phyloP scores from a whole-genome alignment of 1,284 basidiomycete genomes.

The Cryptococcus sp. region DNA sequence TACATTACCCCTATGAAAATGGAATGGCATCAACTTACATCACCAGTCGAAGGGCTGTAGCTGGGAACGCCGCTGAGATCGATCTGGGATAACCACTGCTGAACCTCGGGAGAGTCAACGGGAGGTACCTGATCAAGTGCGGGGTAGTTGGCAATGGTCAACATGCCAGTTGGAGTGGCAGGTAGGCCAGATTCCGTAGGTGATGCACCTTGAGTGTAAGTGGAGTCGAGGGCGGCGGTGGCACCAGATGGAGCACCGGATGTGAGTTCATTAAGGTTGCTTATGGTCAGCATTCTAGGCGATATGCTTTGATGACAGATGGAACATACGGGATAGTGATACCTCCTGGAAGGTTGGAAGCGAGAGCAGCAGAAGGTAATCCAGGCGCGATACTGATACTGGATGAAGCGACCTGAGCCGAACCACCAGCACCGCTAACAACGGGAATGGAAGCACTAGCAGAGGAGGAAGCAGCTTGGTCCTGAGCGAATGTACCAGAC shows the following conservation, averaged over 20 bases:
- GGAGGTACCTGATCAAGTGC: conserved; percentile 64
- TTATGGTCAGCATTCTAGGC: conserved; percentile 1
- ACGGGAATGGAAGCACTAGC: conserved; percentile 5
- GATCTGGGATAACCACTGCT: conserved; percentile 60
- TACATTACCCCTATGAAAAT: neutral
- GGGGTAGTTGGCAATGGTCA: conserved; percentile 56
- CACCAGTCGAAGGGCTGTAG: conserved; percentile 34
- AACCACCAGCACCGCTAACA: neutral
- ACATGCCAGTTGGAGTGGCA: conserved; percentile 38
- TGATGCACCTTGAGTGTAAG: conserved; percentile 36
- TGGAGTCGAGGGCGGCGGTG: conserved; percentile 52
- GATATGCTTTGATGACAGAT: no score
- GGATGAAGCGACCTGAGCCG: neutral
- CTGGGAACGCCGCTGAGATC: conserved; percentile 35
- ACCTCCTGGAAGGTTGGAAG: conserved; percentile 23
- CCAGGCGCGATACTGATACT: conserved; percentile 7
- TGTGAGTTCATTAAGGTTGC: conserved; percentile 52
- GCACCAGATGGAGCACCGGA: conserved; percentile 61
- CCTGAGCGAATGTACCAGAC: conserved; percentile 14
- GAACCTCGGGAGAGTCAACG: conserved; percentile 62
- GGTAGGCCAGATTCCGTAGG: conserved; percentile 46
- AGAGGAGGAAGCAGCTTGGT: conserved; percentile 9
- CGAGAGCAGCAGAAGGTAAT: conserved; percentile 28
- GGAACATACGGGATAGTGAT: conserved; percentile 41
- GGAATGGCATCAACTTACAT: conserved; percentile 5